phyloP scores from a whole-genome alignment of 2,329 filamentous ascomycete species.

The Xylaria sp. region DNA sequence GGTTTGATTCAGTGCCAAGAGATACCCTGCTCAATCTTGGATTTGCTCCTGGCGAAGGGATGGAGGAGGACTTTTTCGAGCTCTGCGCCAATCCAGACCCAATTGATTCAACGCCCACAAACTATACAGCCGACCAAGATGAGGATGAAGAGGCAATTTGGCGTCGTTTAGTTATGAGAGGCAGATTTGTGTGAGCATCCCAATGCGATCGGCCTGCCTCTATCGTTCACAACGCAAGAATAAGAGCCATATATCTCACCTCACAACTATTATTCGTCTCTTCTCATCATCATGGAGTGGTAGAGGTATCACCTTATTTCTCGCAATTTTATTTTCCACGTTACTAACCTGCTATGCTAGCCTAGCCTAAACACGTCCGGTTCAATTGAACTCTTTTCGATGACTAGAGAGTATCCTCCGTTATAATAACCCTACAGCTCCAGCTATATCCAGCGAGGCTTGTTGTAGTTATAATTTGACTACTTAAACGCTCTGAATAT shows the following conservation, averaged over 20 bases:
- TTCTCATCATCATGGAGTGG: not conserved
- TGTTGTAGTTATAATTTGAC: not conserved
- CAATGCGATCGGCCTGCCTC: not conserved
- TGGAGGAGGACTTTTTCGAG: conserved; percentile 50
- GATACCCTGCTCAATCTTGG: conserved; percentile 51
- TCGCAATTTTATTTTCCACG: not conserved
- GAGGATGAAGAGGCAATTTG: conserved; percentile 52
- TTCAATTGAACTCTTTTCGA: not conserved
- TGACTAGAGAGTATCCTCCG: not conserved
- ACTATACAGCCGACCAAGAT: conserved; percentile 44
- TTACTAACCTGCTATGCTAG: conserved; percentile 17
- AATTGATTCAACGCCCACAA: conserved; percentile 44
- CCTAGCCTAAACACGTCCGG: not conserved
- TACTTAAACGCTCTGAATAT: not conserved
- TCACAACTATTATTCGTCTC: not conserved
- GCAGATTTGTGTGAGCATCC: conserved; percentile 46
- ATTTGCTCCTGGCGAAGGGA: conserved; percentile 49
- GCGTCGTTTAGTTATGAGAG: conserved; percentile 51
- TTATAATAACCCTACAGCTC: not conserved
- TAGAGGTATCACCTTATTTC: conserved; percentile 22
- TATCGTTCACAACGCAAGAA: not conserved
- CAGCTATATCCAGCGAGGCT: not conserved
- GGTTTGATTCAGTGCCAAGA: conserved; percentile 49
- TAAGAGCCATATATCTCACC: conserved; percentile 1
- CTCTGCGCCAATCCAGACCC: conserved; percentile 52